Base-by-base conservation (phyloP, 768 basidiomycete species). In the Trametes elegans region DNA sequence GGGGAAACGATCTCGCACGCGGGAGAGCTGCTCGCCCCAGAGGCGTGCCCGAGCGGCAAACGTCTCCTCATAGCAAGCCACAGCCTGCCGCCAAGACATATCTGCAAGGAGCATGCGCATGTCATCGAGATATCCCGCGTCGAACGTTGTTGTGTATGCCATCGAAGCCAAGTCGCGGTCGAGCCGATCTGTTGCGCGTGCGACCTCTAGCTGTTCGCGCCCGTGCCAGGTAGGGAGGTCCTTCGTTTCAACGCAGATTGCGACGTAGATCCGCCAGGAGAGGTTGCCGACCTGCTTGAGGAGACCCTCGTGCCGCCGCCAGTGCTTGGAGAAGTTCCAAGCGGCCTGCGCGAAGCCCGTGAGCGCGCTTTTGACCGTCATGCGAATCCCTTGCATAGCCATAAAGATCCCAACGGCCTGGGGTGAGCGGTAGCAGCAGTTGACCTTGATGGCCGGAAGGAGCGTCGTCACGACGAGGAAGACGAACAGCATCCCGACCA, bases 401-500 rank as follows among this genome's bases (percentile, higher is more conserved):
- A 51, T 54, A 46, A 49, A 62, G 34, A 61, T 44, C 1, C 49
- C 55, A 8, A 59, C 21, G 3, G 60, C 49, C 38, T 59, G 58
- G 1, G 60, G 63, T 3, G 60, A 61, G n/a, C 51, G 54, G 46
- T 64, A 58, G 23, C 57, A 58, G 39, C 57, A 64, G 42, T 62
- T 55, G 42, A 48, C 49, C 16, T 46, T 28, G 23, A 64, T 13
- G 19, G 58, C 43, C 2, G 62, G 62, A 1, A 59, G 40, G 31
- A 64, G 24, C 18, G 62, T 64, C 28, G 60, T 61, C 26, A 61
- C 36, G 10, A 32, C 42, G 8, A 63, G 18, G 49, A 61, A 61
- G 29, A 59, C 36, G n/a, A 59, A 46, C 7, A 55, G 43, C 1
- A 31, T 19, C n/a, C 53, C 43, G 31, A 61, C 52, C 23, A 59